Evolutionary conservation across 2,329 filamentous ascomycete genomes (phyloP).

Genomic region (Blastomyces silverae): DNA sequence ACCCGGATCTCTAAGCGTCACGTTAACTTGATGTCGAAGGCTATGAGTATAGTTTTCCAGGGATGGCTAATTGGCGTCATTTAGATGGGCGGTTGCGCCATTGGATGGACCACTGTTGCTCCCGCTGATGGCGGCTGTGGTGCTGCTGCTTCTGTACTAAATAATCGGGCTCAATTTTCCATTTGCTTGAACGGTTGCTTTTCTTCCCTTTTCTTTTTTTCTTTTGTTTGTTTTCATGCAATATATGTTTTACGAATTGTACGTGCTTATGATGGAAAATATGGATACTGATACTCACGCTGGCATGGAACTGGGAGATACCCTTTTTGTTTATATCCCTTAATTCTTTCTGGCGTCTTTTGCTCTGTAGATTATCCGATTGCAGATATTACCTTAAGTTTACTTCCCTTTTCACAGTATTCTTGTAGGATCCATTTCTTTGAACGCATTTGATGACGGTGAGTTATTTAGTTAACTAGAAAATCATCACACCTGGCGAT

Average conservation of each 20-base stretch:
- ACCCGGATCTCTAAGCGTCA: conserved; percentile 5
- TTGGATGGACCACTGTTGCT: neutral
- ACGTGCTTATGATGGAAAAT: neutral
- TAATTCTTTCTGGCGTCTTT: neutral
- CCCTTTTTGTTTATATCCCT: neutral
- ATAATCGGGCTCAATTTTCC: neutral
- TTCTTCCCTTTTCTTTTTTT: neutral
- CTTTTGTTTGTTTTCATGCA: no score
- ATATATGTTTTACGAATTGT: neutral
- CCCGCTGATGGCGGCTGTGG: neutral
- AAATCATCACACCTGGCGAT: neutral
- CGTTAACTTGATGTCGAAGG: neutral
- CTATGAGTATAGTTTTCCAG: neutral
- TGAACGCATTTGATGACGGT: neutral
- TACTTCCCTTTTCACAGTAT: neutral
- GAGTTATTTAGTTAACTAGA: neutral
- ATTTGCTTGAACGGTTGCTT: neutral
- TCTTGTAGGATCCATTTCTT: neutral
- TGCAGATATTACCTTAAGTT: neutral
- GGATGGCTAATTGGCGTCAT: neutral
- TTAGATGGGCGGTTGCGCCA: neutral
- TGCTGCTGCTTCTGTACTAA: neutral
- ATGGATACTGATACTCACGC: neutral
- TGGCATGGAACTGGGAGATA: neutral
- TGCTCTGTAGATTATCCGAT: neutral